Evolutionary conservation across 345 rosid species (phyloP).

Genomic region (Dovyalis caffra): DNA sequence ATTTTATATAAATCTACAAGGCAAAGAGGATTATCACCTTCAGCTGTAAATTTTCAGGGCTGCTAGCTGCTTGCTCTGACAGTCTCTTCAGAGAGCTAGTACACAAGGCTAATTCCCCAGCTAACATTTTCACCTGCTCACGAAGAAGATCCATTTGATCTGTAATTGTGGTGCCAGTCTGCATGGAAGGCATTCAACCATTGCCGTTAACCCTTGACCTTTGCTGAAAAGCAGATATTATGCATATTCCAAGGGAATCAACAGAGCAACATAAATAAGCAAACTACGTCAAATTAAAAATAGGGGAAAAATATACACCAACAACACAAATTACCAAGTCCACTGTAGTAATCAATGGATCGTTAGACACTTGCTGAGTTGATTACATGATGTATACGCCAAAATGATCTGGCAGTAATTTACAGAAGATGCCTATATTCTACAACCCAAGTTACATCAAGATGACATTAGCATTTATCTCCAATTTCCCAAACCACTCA

Average conservation of each 20-base stretch:
- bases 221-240: neutral
- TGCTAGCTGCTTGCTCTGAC: slow-evolving; percentile 45
- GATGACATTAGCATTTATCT: no score
- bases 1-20: slow-evolving; percentile 6
- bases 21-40: slow-evolving; percentile 28
- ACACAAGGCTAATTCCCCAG: slow-evolving; percentile 68
- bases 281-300: no score
- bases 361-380: neutral
- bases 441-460: no score
- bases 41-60: slow-evolving; percentile 49
- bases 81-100: slow-evolving; percentile 66
- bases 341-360: neutral
- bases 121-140: slow-evolving; percentile 74
- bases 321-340: neutral
- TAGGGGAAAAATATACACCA: no score
- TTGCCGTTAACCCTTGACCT: slow-evolving; percentile 17
- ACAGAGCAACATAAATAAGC: no score
- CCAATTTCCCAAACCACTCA: no score
- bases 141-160: slow-evolving; percentile 77
- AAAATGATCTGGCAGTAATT: no score
- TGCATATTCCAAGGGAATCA: neutral
- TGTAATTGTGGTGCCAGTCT: slow-evolving; percentile 55
- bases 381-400: no score
- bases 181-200: slow-evolving; percentile 20
- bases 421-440: no score